A percentile compares a stretch with the other conserved stretches of the same genome.
These are phyloP conservation scores for Monilinia fructicola DNA, from an alignment of 2,329 filamentous ascomycete genomes.

Conservation along the genomic window DNA sequence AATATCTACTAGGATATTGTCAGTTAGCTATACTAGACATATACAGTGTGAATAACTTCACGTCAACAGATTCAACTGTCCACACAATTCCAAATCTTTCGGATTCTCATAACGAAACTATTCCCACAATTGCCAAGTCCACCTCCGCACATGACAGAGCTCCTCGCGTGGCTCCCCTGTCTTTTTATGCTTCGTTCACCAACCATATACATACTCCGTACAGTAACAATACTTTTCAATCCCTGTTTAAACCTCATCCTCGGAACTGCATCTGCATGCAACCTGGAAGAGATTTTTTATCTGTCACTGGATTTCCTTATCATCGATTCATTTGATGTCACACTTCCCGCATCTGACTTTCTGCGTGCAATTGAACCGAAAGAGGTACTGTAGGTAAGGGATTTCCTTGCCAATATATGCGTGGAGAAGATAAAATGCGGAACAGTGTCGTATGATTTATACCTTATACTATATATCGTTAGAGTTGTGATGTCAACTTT, in stretches of 20 bases:
- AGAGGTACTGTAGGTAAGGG: neutral
- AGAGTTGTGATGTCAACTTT: neutral
- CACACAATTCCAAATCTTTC: neutral
- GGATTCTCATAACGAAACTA: neutral
- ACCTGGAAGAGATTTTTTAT: conserved; percentile 3
- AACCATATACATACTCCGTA: too few species aligned
- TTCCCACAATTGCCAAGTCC: neutral
- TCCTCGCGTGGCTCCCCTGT: conserved; percentile 19
- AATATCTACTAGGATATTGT: neutral
- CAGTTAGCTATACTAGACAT: neutral
- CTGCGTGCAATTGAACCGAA: neutral
- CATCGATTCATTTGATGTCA: conserved; percentile 1
- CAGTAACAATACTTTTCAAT: neutral
- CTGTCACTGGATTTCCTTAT: conserved; percentile 11
- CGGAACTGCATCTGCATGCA: conserved; percentile 15
- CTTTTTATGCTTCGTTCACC: neutral
- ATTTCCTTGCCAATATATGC: neutral
- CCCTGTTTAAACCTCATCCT: conserved; percentile 9
- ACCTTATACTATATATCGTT: neutral
- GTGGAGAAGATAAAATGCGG: neutral
- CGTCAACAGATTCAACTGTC: neutral
- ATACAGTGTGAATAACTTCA: conserved; percentile 2
- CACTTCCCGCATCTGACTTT: neutral
- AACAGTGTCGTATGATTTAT: conserved; percentile 2
- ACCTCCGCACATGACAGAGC: conserved; percentile 9